phyloP scores from a whole-genome alignment of 2,329 filamentous ascomycete genomes.

The Penicillium rolfsii region DNA sequence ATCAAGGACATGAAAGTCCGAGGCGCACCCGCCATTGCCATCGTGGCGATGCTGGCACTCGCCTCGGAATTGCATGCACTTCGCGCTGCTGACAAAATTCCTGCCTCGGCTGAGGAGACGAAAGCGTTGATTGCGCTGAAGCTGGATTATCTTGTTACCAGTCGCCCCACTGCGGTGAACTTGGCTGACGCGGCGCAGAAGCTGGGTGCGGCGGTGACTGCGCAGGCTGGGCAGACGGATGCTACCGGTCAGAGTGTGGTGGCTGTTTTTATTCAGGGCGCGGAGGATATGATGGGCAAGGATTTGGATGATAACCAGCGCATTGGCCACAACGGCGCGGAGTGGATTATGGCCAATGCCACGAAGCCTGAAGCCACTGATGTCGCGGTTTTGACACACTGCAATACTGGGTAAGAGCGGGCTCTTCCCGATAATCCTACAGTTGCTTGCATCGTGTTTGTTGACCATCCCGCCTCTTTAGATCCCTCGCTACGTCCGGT shows the following conservation, averaged over 20 bases:
- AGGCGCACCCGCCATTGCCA: conserved; percentile 92
- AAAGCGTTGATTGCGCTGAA: conserved; percentile 70
- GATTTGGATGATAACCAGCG: conserved; percentile 85
- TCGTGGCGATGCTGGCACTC: conserved; percentile 88
- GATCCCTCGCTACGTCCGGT: conserved; percentile 92
- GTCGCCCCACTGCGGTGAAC: conserved; percentile 92
- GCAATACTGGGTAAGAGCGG: conserved; percentile 79
- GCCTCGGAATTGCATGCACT: conserved; percentile 75
- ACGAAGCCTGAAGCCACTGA: conserved; percentile 55
- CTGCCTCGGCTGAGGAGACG: conserved; percentile 63
- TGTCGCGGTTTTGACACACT: conserved; percentile 91
- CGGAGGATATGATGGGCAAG: conserved; percentile 83
- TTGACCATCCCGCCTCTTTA: conserved; percentile 34
- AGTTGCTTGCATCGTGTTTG: neutral
- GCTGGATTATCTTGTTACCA: conserved; percentile 83
- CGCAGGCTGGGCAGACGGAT: conserved; percentile 42
- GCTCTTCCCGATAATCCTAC: neutral
- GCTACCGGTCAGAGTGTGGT: conserved; percentile 57
- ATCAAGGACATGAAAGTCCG: conserved; percentile 68
- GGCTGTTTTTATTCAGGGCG: conserved; percentile 72
- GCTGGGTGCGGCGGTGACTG: conserved; percentile 67
- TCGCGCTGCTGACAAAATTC: conserved; percentile 42
- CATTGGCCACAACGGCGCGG: conserved; percentile 81
- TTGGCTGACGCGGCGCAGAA: conserved; percentile 85
- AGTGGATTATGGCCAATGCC: conserved; percentile 73